Base-by-base conservation (phyloP, 1,284 basidiomycete genomes). In the Cronartium ribicola region DNA sequence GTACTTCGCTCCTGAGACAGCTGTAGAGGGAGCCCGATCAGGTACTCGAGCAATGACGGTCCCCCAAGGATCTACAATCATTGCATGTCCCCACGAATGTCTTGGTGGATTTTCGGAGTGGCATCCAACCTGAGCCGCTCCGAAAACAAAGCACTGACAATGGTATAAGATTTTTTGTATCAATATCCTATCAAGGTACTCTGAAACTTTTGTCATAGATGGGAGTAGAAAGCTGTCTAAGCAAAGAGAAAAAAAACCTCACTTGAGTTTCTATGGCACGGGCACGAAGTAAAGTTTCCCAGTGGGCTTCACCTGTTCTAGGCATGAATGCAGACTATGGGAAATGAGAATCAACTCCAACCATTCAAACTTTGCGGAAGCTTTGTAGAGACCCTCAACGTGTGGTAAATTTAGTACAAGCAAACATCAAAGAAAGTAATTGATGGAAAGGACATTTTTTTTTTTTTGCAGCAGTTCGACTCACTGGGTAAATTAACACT, bases 11-110 rank as follows among this genome's bases (percentile, higher is more conserved):
- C 40, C 43, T 17, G 67, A 55, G 39, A 40, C n/a, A 17, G 67
- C 41, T 29, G 44, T 14, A 41, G 41, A 40, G 22, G 67, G 43
- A 5, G 37, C 4, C 5, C 10, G 11, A 60, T 61, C 67, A 2
- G 64, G 78, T 77, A 48, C 67, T 63, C 80, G 80, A 13, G 80
- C 79, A 4, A 81, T 36, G n/a, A 81, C 73, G 4, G 77, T 76
- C 4, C 80, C 80, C 78, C 77, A 81, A 0, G 80, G 80, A 67
- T 81, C 80, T 2, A 81, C 76, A 59, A 80, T 78, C 79, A 81
- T 80, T 1, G 80, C 79, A 67, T 81, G 80, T n/a, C 80, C 80
- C 79, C 80, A 79, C 4, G 76, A 76, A 68, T 79, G 20, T 77
- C 77, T 66, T 79, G 79, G 2, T 65, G 11, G 1, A 8, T 60